phyloP scores from a whole-genome alignment of 805 yeast species.

The Candida koratica region DNA sequence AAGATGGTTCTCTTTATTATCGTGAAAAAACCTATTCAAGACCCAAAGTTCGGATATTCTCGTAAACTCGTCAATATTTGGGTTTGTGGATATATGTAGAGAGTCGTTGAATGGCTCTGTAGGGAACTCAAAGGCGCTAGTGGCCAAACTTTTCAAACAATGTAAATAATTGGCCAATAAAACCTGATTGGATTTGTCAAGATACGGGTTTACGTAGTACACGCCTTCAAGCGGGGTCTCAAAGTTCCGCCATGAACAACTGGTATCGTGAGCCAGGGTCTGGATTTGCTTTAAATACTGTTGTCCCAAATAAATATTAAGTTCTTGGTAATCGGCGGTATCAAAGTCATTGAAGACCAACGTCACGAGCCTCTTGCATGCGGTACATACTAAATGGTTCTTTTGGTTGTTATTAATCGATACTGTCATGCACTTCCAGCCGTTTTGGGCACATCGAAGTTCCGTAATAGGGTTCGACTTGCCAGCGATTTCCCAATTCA shows the following conservation, averaged over 20 bases:
- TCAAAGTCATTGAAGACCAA: conserved; percentile 27
- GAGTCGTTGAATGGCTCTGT: too few relatives aligned
- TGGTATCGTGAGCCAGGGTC: conserved; percentile 23
- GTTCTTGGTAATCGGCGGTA: conserved; percentile 22
- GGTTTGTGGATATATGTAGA: background rate
- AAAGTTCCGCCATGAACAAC: conserved; percentile 37
- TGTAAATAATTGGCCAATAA: conserved; percentile 27
- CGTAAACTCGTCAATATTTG: conserved; percentile 14
- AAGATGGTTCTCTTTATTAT: conserved; percentile 31
- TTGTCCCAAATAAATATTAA: conserved; percentile 22
- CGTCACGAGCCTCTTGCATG: conserved; percentile 28
- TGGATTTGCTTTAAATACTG: conserved; percentile 26
- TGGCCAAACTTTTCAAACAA: conserved; percentile 25
- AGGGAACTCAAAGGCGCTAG: too few relatives aligned
- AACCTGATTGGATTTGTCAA: conserved; percentile 26
- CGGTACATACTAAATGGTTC: conserved; percentile 33
- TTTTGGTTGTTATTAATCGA: conserved; percentile 19
- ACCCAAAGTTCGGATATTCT: conserved; percentile 31
- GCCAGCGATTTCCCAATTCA: conserved; percentile 40
- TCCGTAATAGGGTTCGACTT: conserved; percentile 34
- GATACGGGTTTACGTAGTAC: conserved; percentile 33
- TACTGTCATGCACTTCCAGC: conserved; percentile 48
- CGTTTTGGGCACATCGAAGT: conserved; percentile 46
- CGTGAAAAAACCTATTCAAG: conserved; percentile 25
- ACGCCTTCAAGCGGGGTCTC: conserved; percentile 31